Conservation (phyloP, 768 basidiomycete genomes). For the Leccinum subgranulosum region DNA sequence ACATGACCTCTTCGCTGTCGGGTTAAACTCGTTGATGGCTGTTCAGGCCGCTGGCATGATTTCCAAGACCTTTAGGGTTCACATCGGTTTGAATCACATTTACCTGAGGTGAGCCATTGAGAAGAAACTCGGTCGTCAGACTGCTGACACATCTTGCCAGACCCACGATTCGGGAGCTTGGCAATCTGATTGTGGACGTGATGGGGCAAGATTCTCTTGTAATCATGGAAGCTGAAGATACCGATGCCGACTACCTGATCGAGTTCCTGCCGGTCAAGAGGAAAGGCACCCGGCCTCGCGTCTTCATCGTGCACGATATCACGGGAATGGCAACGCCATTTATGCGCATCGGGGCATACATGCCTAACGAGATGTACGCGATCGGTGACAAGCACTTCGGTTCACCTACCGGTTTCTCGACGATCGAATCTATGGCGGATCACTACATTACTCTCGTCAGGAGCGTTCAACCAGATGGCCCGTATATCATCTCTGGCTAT, state of each 20-base stretch:
- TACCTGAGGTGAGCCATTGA: conserved; percentile 24
- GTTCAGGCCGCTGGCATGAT: conserved; percentile 30
- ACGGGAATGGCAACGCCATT: conserved; percentile 32
- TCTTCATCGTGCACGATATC: conserved; percentile 32
- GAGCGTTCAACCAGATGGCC: conserved; percentile 23
- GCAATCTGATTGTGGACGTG: conserved; percentile 24
- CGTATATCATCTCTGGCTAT: conserved; percentile 26
- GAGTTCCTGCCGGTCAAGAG: conserved; percentile 32
- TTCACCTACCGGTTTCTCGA: conserved; percentile 26
- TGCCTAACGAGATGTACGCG: conserved; percentile 33
- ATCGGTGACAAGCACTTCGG: conserved; percentile 32
- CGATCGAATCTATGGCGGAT: conserved; percentile 30
- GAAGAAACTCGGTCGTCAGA: neutral
- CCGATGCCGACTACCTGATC: conserved; percentile 28
- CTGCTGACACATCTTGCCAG: conserved; percentile 7
- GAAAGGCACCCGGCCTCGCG: conserved; percentile 26
- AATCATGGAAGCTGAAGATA: conserved; percentile 30
- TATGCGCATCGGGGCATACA: conserved; percentile 32
- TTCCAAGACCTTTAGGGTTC: conserved; percentile 28
- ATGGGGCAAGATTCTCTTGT: conserved; percentile 29
- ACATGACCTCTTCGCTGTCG: conserved; percentile 30
- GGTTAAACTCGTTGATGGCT: conserved; percentile 31
- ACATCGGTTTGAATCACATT: conserved; percentile 28
- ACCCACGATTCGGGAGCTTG: conserved; percentile 26
- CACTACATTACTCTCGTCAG: conserved; percentile 31